A percentile compares a stretch with the other conserved stretches of the same genome.
Evolutionary conservation across 164 flowering plant species (phyloP).

Genomic region (Cinnamomum micranthum): DNA sequence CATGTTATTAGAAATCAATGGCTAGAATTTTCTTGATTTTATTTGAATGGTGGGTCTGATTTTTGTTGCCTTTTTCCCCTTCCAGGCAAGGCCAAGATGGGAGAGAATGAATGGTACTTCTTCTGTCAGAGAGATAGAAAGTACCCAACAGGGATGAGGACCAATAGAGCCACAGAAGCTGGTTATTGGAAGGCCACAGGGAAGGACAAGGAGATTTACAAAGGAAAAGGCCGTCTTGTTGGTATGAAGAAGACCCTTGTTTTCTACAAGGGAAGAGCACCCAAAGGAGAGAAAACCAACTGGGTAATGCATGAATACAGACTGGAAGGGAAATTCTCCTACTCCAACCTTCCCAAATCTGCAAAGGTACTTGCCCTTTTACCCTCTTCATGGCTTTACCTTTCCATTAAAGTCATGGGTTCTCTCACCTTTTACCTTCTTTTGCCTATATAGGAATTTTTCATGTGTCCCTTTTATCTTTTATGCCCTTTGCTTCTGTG

Average conservation of each 20-base stretch:
- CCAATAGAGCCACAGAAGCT: constrained; percentile 55
- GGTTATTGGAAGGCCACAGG: constrained; percentile 76
- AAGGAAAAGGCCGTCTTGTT: constrained; percentile 37
- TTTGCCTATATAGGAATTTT: not conserved
- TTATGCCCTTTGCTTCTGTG: not conserved
- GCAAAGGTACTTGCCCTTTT: constrained; percentile 27
- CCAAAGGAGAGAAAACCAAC: constrained; percentile 57
- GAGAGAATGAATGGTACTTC: constrained; percentile 63
- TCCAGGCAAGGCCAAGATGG: constrained; percentile 58
- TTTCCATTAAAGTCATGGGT: not conserved
- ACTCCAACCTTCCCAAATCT: constrained; percentile 27
- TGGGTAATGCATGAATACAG: constrained; percentile 70
- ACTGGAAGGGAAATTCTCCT: constrained; percentile 42
- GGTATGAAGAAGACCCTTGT: constrained; percentile 75
- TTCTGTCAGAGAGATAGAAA: constrained; percentile 54
- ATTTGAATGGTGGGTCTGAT: not conserved
- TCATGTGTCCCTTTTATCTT: not conserved
- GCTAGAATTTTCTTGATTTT: not conserved
- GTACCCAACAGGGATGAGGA: constrained; percentile 64
- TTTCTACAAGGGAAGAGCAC: constrained; percentile 62
- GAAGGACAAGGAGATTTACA: constrained; percentile 55
- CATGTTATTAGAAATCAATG: not conserved
- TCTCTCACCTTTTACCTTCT: not conserved
- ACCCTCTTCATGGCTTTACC: not conserved
- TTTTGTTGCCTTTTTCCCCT: not conserved